Conservation (phyloP, 148 eudicot genomes). For the Silene latifolia region DNA sequence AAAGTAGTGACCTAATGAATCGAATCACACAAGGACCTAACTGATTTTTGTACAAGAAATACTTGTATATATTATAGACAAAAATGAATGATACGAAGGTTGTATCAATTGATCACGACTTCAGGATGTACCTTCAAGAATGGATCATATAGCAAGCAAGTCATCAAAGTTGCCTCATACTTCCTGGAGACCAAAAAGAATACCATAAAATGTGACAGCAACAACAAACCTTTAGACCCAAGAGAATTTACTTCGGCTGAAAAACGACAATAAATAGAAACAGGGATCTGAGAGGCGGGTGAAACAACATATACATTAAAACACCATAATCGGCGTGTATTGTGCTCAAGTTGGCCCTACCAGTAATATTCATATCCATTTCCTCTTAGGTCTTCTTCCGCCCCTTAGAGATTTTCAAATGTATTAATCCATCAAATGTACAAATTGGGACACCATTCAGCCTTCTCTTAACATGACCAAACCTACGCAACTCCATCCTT, state of each 20-base stretch:
- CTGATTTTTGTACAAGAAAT: background rate
- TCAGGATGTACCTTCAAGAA: conserved; percentile 52
- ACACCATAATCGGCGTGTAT: background rate
- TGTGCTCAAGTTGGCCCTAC: background rate
- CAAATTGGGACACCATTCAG: background rate
- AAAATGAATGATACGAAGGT: background rate
- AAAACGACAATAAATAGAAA: background rate
- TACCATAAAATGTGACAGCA: conserved; percentile 7
- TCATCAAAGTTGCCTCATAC: conserved; percentile 77
- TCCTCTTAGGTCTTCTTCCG: conserved; percentile 1
- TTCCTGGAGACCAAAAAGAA: conserved; percentile 46
- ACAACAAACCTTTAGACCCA: background rate
- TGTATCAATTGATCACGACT: background rate
- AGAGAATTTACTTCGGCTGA: background rate
- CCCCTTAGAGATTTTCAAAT: background rate
- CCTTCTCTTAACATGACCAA: background rate
- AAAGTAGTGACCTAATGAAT: background rate
- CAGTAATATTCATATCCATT: background rate
- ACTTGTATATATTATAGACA: conserved; percentile 8
- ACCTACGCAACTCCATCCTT: background rate
- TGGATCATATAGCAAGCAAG: conserved; percentile 90
- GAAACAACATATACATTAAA: background rate
- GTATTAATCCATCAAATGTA: background rate
- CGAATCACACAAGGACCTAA: background rate
- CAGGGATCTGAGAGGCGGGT: background rate